phyloP scores from a whole-genome alignment of 306 rosid species.

The Rosa lucieae region DNA sequence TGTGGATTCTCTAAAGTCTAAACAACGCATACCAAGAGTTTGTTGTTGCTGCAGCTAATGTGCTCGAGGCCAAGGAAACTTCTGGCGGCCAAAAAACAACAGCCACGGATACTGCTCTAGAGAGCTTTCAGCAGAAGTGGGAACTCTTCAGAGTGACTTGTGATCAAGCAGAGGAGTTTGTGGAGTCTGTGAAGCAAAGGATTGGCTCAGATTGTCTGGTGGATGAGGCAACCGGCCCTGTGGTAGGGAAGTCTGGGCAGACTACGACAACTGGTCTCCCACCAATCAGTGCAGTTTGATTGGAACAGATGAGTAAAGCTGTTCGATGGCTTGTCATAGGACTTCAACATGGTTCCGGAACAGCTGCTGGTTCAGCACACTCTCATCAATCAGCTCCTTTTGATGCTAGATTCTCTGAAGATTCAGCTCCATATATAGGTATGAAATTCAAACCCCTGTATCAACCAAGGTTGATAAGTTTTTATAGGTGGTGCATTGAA shows the following conservation, averaged over 20 bases:
- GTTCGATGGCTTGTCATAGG: conserved; percentile 28
- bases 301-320: conserved; percentile 87
- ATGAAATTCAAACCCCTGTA: neutral
- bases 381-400: conserved; percentile 66
- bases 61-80: conserved; percentile 58
- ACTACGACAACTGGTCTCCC: conserved; percentile 51
- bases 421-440: conserved; percentile 63
- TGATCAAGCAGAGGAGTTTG: conserved; percentile 82
- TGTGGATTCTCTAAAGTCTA: conserved; percentile 58
- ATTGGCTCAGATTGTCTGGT: conserved; percentile 79
- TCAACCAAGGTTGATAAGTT: neutral
- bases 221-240: conserved; percentile 75
- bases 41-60: conserved; percentile 63
- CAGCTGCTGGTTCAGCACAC: conserved; percentile 47
- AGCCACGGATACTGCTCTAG: conserved; percentile 61
- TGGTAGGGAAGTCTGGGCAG: conserved; percentile 52
- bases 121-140: conserved; percentile 75
- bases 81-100: conserved; percentile 49
- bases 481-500: neutral
- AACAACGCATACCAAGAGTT: conserved; percentile 62
- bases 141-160: conserved; percentile 77
- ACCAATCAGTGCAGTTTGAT: conserved; percentile 65
- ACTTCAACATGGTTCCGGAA: conserved; percentile 44
- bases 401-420: conserved; percentile 73
- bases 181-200: conserved; percentile 78